Evolutionary conservation across 306 rosid species (phyloP).

Genomic region (Vigna mungo): DNA sequence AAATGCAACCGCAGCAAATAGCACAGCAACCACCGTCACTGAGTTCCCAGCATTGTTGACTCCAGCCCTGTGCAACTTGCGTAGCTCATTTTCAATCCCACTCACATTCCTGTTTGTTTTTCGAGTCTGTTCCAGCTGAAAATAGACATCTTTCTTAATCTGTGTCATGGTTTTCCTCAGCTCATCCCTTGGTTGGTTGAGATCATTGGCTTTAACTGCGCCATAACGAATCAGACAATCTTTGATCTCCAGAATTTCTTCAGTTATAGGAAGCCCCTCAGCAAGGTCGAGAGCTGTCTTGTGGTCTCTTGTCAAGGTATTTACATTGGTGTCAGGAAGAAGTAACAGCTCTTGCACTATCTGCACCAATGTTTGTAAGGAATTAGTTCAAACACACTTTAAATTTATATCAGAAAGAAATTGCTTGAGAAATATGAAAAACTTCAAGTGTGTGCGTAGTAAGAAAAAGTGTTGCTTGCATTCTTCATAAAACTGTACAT

Average conservation of each 20-base stretch:
- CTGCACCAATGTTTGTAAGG: slow-evolving; percentile 57
- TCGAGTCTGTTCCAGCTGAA: slow-evolving; percentile 87
- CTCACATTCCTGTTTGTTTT: slow-evolving; percentile 73
- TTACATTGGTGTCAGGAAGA: slow-evolving; percentile 71
- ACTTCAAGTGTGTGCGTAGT: too few relatives aligned
- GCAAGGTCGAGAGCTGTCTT: slow-evolving; percentile 89
- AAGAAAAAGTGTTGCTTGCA: too few relatives aligned
- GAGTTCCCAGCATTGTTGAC: slow-evolving; percentile 86
- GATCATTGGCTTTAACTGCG: slow-evolving; percentile 72
- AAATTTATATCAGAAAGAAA: slow-evolving; percentile 23
- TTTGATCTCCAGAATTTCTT: slow-evolving; percentile 65
- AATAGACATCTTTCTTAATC: slow-evolving; percentile 76
- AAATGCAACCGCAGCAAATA: slow-evolving; percentile 87
- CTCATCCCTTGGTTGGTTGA: slow-evolving; percentile 87
- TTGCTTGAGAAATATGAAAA: neutral
- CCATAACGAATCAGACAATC: slow-evolving; percentile 68
- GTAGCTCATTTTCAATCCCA: slow-evolving; percentile 80
- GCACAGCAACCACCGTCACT: slow-evolving; percentile 84
- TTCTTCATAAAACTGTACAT: too few relatives aligned
- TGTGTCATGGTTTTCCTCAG: slow-evolving; percentile 75
- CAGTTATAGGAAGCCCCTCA: slow-evolving; percentile 77
- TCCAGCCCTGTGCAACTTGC: slow-evolving; percentile 76
- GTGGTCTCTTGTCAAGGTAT: slow-evolving; percentile 76
- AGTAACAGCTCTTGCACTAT: slow-evolving; percentile 73
- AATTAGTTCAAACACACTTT: neutral